A percentile compares a stretch with the other conserved stretches of the same genome.
phyloP scores from a whole-genome alignment of 768 basidiomycete species.

The Ephemerocybe angulata region DNA sequence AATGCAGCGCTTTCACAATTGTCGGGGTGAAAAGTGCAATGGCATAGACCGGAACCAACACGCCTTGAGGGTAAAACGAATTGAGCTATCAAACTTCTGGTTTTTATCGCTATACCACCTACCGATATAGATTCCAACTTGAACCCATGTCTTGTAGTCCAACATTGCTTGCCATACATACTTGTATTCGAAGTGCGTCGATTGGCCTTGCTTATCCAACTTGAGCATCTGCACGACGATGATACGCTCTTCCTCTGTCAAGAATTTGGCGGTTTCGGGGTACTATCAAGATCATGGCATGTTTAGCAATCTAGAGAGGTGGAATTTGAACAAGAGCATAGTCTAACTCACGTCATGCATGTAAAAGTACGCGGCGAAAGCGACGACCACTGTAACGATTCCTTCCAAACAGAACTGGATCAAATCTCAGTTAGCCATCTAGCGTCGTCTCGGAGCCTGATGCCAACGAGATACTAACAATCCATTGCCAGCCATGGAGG shows the following conservation, averaged over 20 bases:
- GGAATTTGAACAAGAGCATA: too few species aligned
- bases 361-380: conserved; percentile 43
- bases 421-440: not conserved
- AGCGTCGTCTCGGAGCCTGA: not conserved
- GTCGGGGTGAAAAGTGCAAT: conserved; percentile 49
- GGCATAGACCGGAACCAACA: conserved; percentile 43
- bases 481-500: conserved; percentile 48
- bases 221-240: conserved; percentile 39
- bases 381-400: conserved; percentile 39
- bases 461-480: conserved; percentile 33
- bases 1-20: conserved; percentile 47
- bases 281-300: too few species aligned
- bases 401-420: conserved; percentile 51
- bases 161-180: conserved; percentile 47
- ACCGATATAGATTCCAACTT: conserved; percentile 42
- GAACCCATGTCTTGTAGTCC: conserved; percentile 44
- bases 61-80: conserved; percentile 14
- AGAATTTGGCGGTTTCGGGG: conserved; percentile 56
- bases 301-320: too few species aligned
- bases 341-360: conserved; percentile 52
- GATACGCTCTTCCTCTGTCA: conserved; percentile 41
- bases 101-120: too few species aligned
- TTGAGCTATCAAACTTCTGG: conserved; percentile 14
- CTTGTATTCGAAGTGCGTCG: conserved; percentile 40
- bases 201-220: conserved; percentile 41